A percentile compares a stretch with the other conserved stretches of the same genome.
phyloP scores from a whole-genome alignment of 2,329 filamentous ascomycete genomes.

The Ceratocystis lukuohia region DNA sequence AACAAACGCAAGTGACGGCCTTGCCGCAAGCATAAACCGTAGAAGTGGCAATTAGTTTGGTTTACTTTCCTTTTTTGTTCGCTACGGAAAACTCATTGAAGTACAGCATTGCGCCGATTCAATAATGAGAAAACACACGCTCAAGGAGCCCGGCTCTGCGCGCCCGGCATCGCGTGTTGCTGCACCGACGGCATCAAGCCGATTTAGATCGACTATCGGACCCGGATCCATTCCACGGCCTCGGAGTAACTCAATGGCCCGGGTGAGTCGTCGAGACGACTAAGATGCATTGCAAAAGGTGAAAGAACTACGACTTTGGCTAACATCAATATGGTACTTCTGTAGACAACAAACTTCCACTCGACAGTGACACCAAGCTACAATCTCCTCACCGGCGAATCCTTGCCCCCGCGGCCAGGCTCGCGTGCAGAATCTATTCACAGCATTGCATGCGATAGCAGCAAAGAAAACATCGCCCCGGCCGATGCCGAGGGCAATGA shows the following conservation, averaged over 20 bases:
- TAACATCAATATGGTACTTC: slow-evolving; percentile 20
- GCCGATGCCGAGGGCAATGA: slow-evolving; percentile 47
- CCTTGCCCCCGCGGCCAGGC: slow-evolving; percentile 25
- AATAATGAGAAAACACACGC: slow-evolving; percentile 15
- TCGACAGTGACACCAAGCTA: slow-evolving; percentile 33
- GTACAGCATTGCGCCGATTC: neutral
- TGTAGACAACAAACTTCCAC: slow-evolving; percentile 10
- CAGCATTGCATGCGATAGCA: slow-evolving; percentile 42
- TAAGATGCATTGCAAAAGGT: neutral
- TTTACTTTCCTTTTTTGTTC: neutral
- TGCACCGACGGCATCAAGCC: slow-evolving; percentile 11
- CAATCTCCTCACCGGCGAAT: slow-evolving; percentile 43
- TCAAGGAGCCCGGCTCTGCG: slow-evolving; percentile 16
- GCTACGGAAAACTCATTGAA: neutral
- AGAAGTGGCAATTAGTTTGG: neutral
- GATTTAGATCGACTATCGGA: slow-evolving; percentile 16
- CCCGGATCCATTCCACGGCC: slow-evolving; percentile 13
- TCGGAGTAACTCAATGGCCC: slow-evolving; percentile 11
- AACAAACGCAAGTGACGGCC: too few species aligned
- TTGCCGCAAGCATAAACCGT: too few species aligned
- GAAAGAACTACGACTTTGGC: slow-evolving; percentile 24
- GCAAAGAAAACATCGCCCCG: slow-evolving; percentile 46
- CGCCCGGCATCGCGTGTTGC: slow-evolving; percentile 18
- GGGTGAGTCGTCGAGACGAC: slow-evolving; percentile 10
- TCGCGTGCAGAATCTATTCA: slow-evolving; percentile 34